Evolutionary conservation across 139 green algal species (phyloP).

Genomic region (Trebouxia sp.): DNA sequence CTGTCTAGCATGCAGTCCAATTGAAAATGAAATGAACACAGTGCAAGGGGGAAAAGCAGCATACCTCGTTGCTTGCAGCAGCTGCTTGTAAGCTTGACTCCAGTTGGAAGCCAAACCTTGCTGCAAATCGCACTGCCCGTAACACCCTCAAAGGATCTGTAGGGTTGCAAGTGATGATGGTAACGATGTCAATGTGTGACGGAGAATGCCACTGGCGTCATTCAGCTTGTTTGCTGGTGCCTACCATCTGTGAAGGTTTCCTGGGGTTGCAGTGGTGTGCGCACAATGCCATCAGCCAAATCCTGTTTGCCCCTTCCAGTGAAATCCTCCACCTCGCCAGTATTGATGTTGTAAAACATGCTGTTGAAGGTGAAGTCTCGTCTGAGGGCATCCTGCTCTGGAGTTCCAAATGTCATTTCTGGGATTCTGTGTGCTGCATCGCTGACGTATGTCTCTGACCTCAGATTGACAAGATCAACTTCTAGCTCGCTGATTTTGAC

Average conservation of each 20-base stretch:
- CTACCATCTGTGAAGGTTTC: conserved; percentile 93
- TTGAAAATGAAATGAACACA: no score
- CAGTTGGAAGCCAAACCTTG: conserved; percentile 86
- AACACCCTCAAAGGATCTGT: conserved; percentile 27
- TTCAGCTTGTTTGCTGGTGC: background rate
- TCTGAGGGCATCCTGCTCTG: conserved; percentile 75
- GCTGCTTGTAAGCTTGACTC: conserved; percentile 77
- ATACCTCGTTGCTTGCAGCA: conserved; percentile 71
- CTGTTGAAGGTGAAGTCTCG: conserved; percentile 97
- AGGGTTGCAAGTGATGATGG: background rate
- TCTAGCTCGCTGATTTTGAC: conserved; percentile 72
- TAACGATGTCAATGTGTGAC: no score
- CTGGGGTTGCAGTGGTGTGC: conserved; percentile 86
- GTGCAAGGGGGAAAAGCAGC: no score
- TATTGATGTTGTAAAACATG: conserved; percentile 98
- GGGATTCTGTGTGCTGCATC: conserved; percentile 81
- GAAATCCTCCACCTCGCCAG: conserved; percentile 64
- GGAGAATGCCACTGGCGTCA: no score
- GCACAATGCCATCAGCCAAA: conserved; percentile 80
- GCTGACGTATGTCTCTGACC: conserved; percentile 89
- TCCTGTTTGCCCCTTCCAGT: conserved; percentile 79
- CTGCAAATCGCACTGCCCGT: conserved; percentile 77
- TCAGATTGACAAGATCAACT: conserved; percentile 98
- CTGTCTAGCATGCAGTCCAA: conserved; percentile 61
- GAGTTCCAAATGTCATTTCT: conserved; percentile 82